These are phyloP conservation scores for Metarhizium humberi DNA, from an alignment of 2,329 filamentous ascomycete genomes.

Conservation along the genomic window DNA sequence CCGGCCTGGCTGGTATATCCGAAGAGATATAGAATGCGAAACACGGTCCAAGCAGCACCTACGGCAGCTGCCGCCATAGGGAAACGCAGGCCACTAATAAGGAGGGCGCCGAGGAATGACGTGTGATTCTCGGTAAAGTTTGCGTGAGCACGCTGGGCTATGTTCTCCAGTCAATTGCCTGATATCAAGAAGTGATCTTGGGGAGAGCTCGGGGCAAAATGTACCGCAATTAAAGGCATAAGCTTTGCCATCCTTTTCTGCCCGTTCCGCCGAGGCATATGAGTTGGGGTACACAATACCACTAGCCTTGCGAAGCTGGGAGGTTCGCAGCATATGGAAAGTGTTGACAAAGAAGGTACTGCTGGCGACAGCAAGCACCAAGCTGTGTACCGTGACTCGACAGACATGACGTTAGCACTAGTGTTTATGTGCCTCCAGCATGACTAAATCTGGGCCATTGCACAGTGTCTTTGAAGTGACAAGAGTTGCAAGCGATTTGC, in stretches of 20 bases:
- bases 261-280: slow-evolving; percentile 46
- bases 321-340: slow-evolving; percentile 40
- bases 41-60: slow-evolving; percentile 43
- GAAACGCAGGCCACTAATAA: slow-evolving; percentile 47
- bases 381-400: slow-evolving; percentile 30
- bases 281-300: slow-evolving; percentile 46
- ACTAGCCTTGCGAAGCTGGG: slow-evolving; percentile 39
- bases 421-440: neutral
- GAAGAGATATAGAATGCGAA: slow-evolving; percentile 42
- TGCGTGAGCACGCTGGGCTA: slow-evolving; percentile 50
- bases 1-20: slow-evolving; percentile 41
- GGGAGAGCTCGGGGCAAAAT: neutral
- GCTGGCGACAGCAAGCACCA: slow-evolving; percentile 49
- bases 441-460: neutral
- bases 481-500: neutral
- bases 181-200: neutral
- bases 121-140: slow-evolving; percentile 56
- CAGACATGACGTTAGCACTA: neutral
- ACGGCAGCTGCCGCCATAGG: slow-evolving; percentile 39
- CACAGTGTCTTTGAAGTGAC: neutral
- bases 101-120: slow-evolving; percentile 39
- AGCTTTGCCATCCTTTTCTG: slow-evolving; percentile 43
- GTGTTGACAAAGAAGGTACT: slow-evolving; percentile 49
- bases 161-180: neutral
- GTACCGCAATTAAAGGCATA: slow-evolving; percentile 54